Base-by-base conservation (phyloP, 306 rosid species). In the Cucurbita argyrosperma region DNA sequence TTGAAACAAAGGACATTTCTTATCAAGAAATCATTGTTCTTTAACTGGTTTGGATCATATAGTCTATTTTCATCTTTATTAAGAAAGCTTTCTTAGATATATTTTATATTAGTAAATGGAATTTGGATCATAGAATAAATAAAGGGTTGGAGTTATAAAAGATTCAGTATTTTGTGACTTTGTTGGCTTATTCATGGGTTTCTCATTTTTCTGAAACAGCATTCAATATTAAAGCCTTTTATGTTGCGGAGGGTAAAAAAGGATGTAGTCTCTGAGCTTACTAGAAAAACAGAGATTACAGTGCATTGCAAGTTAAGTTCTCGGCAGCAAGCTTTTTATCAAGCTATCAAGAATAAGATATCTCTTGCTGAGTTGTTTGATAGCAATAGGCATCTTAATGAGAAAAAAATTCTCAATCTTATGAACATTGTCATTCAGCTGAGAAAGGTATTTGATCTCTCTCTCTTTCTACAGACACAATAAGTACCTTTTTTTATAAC, bases 361-460 rank as follows among this genome's bases (percentile, higher is more conserved):
- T 94, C 99, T 60, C 99, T 94, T 76, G 79, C 99, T 0, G 97
- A 89, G 83, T 76, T 94, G 88, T 91, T 94, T 85, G 99, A 94
- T 74, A 79, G 88, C 85, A 90, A 84, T 74, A 96, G 96, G 71
- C 97, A 91, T 82, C 86, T 94, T 67, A 94, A 89, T 56, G 99
- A 89, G 77, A 94, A 89, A 87, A 94, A 83, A 83, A 81, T 91
- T 78, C 80, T 87, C 79, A 94, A 91, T 81, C 84, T 94, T 64
- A 94, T 94, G 99, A 94, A 94, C 74, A 91, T 94, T 67, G 99
- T 94, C 82, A 94, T 94, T 87, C 99, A 94, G 83, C 84, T 94
- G 51, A 87, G 99, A 76, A 94, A 94, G 90, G 99, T 94, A 83
- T 59, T 51, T 68, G 8, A 42, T 65, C 19, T 69, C 53, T 37